phyloP scores from a whole-genome alignment of 2,329 filamentous ascomycete genomes.

The Fusarium solani-melongenae region DNA sequence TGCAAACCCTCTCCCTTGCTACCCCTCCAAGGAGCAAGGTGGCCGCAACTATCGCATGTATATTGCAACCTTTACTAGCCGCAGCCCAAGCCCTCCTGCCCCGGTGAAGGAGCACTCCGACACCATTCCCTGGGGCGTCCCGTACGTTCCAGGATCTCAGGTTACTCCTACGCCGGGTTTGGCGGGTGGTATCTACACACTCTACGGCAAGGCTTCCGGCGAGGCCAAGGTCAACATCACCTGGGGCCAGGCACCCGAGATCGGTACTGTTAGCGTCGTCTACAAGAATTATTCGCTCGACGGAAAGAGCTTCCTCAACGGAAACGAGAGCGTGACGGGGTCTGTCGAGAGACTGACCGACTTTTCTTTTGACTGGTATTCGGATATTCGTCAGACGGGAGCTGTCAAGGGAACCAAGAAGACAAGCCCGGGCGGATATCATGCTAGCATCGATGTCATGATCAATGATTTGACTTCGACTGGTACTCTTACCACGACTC shows the following conservation, averaged over 20 bases:
- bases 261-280: not conserved
- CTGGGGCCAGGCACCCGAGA: not conserved
- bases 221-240: not conserved
- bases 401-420: constrained; percentile 48
- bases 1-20: constrained; percentile 54
- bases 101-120: not conserved
- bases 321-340: constrained; percentile 9
- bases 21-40: constrained; percentile 51
- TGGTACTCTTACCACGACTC: constrained; percentile 12
- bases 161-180: not conserved
- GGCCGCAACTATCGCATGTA: constrained; percentile 54
- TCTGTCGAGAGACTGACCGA: not conserved
- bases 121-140: constrained; percentile 4
- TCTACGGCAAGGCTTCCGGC: not conserved
- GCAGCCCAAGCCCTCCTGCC: constrained; percentile 36
- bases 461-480: constrained; percentile 17
- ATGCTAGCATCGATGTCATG: constrained; percentile 12
- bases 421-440: constrained; percentile 40
- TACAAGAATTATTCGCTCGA: constrained; percentile 16
- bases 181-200: not conserved
- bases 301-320: not conserved
- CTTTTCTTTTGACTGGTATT: constrained; percentile 51
- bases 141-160: not conserved
- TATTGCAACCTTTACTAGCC: constrained; percentile 51
- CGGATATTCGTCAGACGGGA: constrained; percentile 50